Evolutionary conservation across 1,284 basidiomycete genomes (phyloP), one percentile per base, ranked within the genome.

Genomic region (Trichosporon ovoides): DNA sequence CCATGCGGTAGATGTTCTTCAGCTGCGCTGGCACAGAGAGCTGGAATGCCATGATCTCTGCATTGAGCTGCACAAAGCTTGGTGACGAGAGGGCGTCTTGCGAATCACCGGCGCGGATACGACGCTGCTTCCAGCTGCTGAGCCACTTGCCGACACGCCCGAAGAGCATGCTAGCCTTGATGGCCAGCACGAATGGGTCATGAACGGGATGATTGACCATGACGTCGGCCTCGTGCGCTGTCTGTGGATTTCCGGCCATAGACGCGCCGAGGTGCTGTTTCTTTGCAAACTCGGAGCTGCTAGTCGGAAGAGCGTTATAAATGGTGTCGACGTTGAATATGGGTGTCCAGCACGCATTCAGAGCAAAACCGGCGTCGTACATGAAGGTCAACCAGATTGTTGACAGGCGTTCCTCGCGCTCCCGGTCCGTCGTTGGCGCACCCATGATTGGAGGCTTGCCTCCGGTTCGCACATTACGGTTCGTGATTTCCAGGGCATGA

Each of bases 321-420:
- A 72, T 62, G 18, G 73, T 70, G 3, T 53, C 49, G 1, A 69
- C 18, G 9, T 61, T 40, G 57, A 73, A 62, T 16, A 60, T 66
- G 2, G 66, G 65, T 7, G 59, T 54, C 69, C 69, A 74, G 20
- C 55, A 56, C 20, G 67, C 61, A 54, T 72, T 73, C 28, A 69
- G 35, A 1, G 67, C 49, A 40, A 70, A 70, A 1, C 67, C 61
- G 3, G 70, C 48, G 36, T 76, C 74, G 13, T 53, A 35, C 13
- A 72, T 51, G 52, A 71, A 72, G 0, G 72, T 63, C 52, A 69
- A 58, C 74, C 74, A 75, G 0, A 69, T 61, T 0, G 69, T 72
- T 4, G 67, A 68, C 7, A 70, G 24, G 10, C 74, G 63, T 49
- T 73, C 69, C 57, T 76, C 72, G 11, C 72, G 63, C 24, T 71